A percentile compares a stretch with the other conserved stretches of the same genome.
phyloP scores from a whole-genome alignment of 2,329 filamentous ascomycete species.

The Mollisia scopiformis region DNA sequence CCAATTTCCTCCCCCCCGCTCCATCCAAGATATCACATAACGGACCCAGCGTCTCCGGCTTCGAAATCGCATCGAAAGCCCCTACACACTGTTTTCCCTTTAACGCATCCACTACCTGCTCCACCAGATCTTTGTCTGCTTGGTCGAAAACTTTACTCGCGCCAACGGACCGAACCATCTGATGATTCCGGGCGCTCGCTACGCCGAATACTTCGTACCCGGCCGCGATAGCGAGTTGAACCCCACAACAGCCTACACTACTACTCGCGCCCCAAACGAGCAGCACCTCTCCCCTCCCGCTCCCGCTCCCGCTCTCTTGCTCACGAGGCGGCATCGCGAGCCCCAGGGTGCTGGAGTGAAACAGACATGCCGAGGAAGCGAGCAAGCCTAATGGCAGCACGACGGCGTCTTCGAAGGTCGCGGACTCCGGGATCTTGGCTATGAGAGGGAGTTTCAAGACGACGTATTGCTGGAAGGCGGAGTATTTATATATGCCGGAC shows the following conservation, averaged over 20 bases:
- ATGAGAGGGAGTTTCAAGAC: too few species aligned
- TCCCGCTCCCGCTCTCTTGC: too few species aligned
- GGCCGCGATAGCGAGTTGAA: constrained; percentile 45
- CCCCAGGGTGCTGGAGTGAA: too few species aligned
- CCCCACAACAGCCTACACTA: constrained; percentile 35
- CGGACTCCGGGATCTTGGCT: too few species aligned
- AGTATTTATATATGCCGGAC: too few species aligned
- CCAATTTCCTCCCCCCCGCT: background rate
- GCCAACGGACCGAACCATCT: constrained; percentile 41
- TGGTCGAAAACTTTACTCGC: constrained; percentile 46
- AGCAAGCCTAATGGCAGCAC: too few species aligned
- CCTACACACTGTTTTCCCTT: constrained; percentile 11
- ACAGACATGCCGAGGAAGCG: too few species aligned
- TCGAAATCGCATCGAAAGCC: constrained; percentile 9
- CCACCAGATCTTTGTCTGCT: constrained; percentile 26
- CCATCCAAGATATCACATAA: constrained; percentile 56
- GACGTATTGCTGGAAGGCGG: too few species aligned
- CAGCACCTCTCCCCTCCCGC: too few species aligned
- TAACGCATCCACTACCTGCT: constrained; percentile 34
- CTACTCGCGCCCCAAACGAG: constrained; percentile 31
- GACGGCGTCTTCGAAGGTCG: too few species aligned
- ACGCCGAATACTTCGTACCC: constrained; percentile 45
- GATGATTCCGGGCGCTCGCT: constrained; percentile 39
- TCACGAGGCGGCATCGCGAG: too few species aligned
- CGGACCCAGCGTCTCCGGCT: constrained; percentile 27